Conservation (phyloP, 257 asterid species). For the Capsicum rhomboideum region DNA sequence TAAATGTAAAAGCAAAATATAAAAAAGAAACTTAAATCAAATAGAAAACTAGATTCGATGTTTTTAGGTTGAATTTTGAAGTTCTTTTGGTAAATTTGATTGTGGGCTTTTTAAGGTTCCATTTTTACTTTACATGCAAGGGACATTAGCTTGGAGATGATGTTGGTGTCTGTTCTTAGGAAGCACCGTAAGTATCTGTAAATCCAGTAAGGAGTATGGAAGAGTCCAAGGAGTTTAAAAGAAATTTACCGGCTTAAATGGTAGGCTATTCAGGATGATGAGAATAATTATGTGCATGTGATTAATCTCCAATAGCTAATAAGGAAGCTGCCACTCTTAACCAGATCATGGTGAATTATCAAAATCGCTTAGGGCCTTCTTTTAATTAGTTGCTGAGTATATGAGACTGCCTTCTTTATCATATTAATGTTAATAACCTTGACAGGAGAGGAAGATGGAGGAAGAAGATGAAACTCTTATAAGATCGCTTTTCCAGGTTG, state of each 20-base stretch:
- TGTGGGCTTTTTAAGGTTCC: not conserved
- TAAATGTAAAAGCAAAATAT: not conserved
- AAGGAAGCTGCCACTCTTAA: not conserved
- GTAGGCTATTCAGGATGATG: not conserved
- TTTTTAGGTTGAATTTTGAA: not conserved
- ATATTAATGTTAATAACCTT: not conserved
- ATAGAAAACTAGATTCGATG: not conserved
- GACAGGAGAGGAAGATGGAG: constrained; percentile 47
- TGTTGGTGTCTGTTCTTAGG: not conserved
- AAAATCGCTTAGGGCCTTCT: not conserved
- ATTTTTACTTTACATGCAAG: not conserved
- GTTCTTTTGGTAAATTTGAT: not conserved
- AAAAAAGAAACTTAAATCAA: not conserved
- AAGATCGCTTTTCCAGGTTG: constrained; percentile 47
- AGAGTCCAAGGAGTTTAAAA: not conserved
- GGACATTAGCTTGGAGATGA: not conserved
- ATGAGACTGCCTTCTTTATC: not conserved
- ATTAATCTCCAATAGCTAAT: not conserved
- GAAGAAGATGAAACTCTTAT: constrained; percentile 79
- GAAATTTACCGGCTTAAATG: not conserved
- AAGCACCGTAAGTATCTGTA: not conserved
- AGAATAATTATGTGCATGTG: not conserved
- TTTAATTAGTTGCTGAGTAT: not conserved
- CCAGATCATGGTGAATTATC: not conserved
- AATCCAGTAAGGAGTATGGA: not conserved